Percentiles rank a stretch among this genome's conserved stretches.
Conservation (phyloP, 164 flowering plant genomes). For the Tetrastigma voinierianum region DNA sequence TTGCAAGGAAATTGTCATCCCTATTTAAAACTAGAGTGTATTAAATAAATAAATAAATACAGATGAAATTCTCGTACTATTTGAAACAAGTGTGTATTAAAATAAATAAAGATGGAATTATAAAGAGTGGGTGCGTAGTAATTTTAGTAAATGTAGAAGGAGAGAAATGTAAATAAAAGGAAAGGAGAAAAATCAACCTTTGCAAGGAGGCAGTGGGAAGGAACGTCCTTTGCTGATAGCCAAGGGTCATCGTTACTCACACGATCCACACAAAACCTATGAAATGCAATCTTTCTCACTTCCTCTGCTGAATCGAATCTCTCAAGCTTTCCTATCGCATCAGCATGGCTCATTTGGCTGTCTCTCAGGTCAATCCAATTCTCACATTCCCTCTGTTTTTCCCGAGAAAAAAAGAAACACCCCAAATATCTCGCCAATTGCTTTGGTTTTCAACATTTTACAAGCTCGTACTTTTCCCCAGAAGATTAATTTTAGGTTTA, state of each 20-base stretch:
- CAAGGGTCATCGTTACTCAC: constrained; percentile 20
- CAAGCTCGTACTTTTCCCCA: too few species aligned
- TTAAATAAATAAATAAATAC: too few species aligned
- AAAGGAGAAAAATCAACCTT: not conserved
- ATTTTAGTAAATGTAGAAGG: too few species aligned
- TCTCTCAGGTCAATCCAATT: constrained; percentile 33
- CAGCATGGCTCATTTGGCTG: constrained; percentile 48
- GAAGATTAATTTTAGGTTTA: too few species aligned
- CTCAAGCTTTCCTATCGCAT: constrained; percentile 3
- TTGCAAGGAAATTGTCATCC: too few species aligned
- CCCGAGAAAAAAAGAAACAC: too few species aligned
- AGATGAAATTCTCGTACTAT: too few species aligned
- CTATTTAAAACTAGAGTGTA: too few species aligned
- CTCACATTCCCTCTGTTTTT: not conserved
- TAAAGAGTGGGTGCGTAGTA: too few species aligned
- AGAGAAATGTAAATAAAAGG: too few species aligned
- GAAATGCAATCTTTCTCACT: not conserved
- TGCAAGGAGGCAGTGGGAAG: constrained; percentile 6
- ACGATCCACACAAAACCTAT: not conserved
- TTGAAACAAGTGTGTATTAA: too few species aligned
- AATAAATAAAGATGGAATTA: too few species aligned
- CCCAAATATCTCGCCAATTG: not conserved
- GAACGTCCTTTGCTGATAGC: constrained; percentile 28
- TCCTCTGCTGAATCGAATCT: not conserved
- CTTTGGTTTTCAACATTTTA: not conserved